A percentile compares a stretch with the other conserved stretches of the same genome.
phyloP scores from a whole-genome alignment of 225 moss, liverwort and hornwort species.

The Takakia lepidozioides region DNA sequence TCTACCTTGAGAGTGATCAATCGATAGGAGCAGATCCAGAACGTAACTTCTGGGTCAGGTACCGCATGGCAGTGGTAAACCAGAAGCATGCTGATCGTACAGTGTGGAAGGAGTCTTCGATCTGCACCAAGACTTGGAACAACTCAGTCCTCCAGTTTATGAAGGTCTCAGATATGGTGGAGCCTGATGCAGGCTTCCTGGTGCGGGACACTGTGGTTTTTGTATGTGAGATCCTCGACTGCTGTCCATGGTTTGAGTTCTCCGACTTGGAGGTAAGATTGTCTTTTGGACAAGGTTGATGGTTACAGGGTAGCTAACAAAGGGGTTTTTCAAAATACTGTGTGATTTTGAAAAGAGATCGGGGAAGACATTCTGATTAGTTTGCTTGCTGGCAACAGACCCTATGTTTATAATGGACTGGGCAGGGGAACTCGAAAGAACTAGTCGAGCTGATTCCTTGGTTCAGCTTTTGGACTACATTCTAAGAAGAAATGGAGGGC shows the following conservation, averaged over 20 bases:
- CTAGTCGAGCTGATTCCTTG: too few relatives aligned
- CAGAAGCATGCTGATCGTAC: slow-evolving; percentile 99
- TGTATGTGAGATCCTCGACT: slow-evolving; percentile 98
- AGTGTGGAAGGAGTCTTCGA: slow-evolving; percentile 99
- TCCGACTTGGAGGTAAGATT: slow-evolving; percentile 89
- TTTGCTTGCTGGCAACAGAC: too few relatives aligned
- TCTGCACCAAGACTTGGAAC: slow-evolving; percentile 99
- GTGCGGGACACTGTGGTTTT: slow-evolving; percentile 97
- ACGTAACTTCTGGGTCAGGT: slow-evolving; percentile 99
- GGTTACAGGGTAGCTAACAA: background rate
- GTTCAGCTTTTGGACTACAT: too few relatives aligned
- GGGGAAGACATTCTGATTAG: too few relatives aligned
- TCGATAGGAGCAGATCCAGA: slow-evolving; percentile 98
- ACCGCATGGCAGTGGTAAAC: slow-evolving; percentile 98
- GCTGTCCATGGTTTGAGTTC: slow-evolving; percentile 99
- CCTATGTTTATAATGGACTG: too few relatives aligned
- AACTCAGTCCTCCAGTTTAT: slow-evolving; percentile 99
- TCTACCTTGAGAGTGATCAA: slow-evolving; percentile 99
- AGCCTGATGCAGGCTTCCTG: slow-evolving; percentile 91
- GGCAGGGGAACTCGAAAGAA: too few relatives aligned
- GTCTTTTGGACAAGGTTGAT: too few relatives aligned
- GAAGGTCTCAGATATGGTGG: slow-evolving; percentile 99
- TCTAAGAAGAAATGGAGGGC: too few relatives aligned
- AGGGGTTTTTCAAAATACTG: too few relatives aligned
- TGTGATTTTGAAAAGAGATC: too few relatives aligned